Evolutionary conservation across 192 early-diverging fungal genomes (phyloP).

Genomic region (Rhizoclosmatium globosum): DNA sequence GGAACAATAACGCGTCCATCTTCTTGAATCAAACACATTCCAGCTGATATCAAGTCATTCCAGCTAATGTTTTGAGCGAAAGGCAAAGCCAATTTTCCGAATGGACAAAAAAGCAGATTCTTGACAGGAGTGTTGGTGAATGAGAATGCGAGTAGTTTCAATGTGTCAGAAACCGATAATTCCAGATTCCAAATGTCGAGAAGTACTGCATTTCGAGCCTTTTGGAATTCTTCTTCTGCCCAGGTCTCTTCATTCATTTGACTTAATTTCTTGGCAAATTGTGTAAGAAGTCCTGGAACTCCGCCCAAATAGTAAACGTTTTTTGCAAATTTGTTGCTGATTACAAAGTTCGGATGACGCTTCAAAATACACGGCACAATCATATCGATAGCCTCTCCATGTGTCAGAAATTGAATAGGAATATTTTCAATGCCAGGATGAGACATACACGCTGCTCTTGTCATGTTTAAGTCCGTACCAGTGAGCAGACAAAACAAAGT

Average conservation of each 20-base stretch:
- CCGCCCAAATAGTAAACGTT: conserved; percentile 32
- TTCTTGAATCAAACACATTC: conserved; percentile 29
- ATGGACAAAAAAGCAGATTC: conserved; percentile 23
- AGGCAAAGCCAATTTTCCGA: conserved; percentile 2
- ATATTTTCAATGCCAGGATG: conserved; percentile 24
- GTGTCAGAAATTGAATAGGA: conserved; percentile 27
- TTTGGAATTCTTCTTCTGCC: neutral
- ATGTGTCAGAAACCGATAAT: conserved; percentile 31
- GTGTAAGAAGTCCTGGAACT: conserved; percentile 39
- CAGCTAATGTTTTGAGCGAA: conserved; percentile 26
- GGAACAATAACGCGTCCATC: conserved; percentile 31
- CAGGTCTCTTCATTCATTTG: neutral
- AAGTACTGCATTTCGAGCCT: neutral
- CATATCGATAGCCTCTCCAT: conserved; percentile 23
- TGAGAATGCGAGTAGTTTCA: conserved; percentile 29
- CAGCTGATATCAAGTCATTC: conserved; percentile 28
- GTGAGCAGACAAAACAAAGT: conserved; percentile 33
- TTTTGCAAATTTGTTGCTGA: conserved; percentile 24
- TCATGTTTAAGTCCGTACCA: conserved; percentile 29
- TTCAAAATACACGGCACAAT: conserved; percentile 30
- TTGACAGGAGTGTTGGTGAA: conserved; percentile 33
- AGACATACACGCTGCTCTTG: conserved; percentile 18
- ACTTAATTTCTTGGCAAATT: conserved; percentile 1
- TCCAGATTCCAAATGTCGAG: neutral
- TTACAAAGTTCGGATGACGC: conserved; percentile 16